These are phyloP conservation scores for Sordariomycetes sp. DNA, from an alignment of 2,329 filamentous ascomycete species.

Conservation along the genomic window DNA sequence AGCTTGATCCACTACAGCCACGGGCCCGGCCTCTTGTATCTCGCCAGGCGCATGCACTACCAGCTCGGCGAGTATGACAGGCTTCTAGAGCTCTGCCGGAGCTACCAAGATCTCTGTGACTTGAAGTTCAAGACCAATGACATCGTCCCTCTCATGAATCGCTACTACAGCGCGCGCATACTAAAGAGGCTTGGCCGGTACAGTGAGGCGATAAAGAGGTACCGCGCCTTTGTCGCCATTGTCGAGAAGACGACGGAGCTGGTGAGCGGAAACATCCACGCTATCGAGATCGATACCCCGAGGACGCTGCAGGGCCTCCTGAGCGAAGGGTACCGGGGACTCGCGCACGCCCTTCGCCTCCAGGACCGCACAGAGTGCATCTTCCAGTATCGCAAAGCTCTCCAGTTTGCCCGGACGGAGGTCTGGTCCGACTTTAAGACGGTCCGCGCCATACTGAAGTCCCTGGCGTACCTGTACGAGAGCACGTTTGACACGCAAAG, in stretches of 20 bases:
- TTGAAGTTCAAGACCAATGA: not conserved
- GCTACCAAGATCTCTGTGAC: slow-evolving; percentile 1
- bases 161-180: slow-evolving; percentile 1
- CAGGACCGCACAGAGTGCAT: not conserved
- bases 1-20: slow-evolving; percentile 4
- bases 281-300: not conserved
- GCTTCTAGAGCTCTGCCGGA: not conserved
- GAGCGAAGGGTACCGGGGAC: not conserved
- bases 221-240: not conserved
- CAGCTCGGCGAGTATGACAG: not conserved
- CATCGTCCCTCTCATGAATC: not conserved
- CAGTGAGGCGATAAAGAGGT: not conserved
- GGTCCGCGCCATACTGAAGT: not conserved
- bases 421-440: not conserved
- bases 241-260: not conserved
- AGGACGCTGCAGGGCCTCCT: not conserved
- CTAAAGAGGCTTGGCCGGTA: not conserved
- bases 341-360: slow-evolving; percentile 2
- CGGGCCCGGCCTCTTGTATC: not conserved
- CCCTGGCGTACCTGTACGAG: slow-evolving; percentile 4
- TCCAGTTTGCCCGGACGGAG: not conserved
- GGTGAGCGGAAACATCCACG: not conserved
- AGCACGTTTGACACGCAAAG: not conserved
- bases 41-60: not conserved
- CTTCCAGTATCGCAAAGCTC: slow-evolving; percentile 2